A percentile compares a stretch with the other conserved stretches of the same genome.
These are phyloP conservation scores for Verticillium klebahnii DNA, from an alignment of 2,329 filamentous ascomycete genomes.

Conservation along the genomic window DNA sequence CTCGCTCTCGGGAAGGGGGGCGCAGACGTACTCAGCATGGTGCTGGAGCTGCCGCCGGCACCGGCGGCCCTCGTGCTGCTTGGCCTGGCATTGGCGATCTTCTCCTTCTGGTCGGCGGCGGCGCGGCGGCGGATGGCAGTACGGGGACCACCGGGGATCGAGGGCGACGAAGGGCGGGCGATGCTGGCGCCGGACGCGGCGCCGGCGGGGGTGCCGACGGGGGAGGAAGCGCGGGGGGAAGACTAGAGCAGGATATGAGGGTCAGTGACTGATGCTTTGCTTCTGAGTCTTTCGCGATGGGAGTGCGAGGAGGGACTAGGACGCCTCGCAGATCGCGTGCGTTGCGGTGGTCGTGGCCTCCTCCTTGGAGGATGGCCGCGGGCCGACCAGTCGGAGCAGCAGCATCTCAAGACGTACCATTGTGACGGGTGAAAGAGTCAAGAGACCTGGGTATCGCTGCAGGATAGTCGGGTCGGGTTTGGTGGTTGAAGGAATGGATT, in stretches of 20 bases:
- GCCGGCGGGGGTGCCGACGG: slow-evolving; percentile 48
- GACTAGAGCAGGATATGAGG: slow-evolving; percentile 32
- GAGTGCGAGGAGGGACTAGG: neutral
- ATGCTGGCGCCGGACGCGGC: slow-evolving; percentile 62
- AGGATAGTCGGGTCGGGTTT: slow-evolving; percentile 17
- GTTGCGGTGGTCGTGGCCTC: neutral
- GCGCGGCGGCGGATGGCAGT: slow-evolving; percentile 93
- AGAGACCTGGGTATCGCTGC: slow-evolving; percentile 23
- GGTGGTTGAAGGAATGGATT: neutral
- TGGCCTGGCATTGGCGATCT: slow-evolving; percentile 88
- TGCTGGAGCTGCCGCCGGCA: slow-evolving; percentile 93
- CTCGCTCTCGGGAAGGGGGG: neutral
- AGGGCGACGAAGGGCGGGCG: slow-evolving; percentile 78
- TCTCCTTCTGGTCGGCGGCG: slow-evolving; percentile 95
- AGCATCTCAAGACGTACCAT: neutral
- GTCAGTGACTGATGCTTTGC: neutral
- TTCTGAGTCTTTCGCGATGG: neutral
- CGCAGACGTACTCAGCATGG: slow-evolving; percentile 73
- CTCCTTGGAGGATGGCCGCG: neutral
- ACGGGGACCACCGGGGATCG: slow-evolving; percentile 87
- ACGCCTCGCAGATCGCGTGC: neutral
- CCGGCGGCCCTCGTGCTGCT: slow-evolving; percentile 90
- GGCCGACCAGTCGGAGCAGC: neutral
- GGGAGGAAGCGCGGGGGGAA: slow-evolving; percentile 57
- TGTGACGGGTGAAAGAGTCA: neutral